Evolutionary conservation across 1,139 yeast genomes (phyloP), one percentile per base, ranked within the genome.

Genomic region (Pichia sp.): DNA sequence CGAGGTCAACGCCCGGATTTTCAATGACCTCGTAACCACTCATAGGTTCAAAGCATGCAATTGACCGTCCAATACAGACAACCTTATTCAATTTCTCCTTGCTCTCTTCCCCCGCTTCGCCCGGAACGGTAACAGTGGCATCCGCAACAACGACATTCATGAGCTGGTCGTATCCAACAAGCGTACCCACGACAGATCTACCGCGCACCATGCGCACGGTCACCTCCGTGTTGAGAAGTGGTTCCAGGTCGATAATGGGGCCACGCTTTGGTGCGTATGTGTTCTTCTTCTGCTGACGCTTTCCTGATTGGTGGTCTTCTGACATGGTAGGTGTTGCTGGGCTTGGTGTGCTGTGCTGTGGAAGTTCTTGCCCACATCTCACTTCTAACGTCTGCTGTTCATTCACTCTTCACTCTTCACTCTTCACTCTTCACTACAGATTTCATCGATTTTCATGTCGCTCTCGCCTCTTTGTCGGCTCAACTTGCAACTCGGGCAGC

Each of bases 91-190:
- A 16, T 21, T 33, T 35, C 9, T 29, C 24, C 16, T 17, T 27
- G 45, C 76, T 77, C 44, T 79, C 86, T 35, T 75, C 79, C 45
- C 80, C 87, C 59, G 56, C 41, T 7, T 20, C n/a, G 3, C 16
- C 35, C 4, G 44, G 44, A 2, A 37, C 35, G 22, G 69, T 71
- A 58, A 91, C 96, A 32, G 70, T 69, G 11, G 84, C 88, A 31
- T 87, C 79, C 51, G 87, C 96, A 48, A 91, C 70, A 8, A 91
- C 97, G 50, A 91, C 67, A 62, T 91, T 91, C 94, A 88, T 82
- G 59, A 87, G 69, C 58, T 84, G 94, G 58, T 91, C 98, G 56
- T 72, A 87, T 15, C 98, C 97, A 52, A 83, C 85, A 50, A 91
- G 69, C 1, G 66, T 62, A 18, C 98, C 98, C 19, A 70, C 68